Base-by-base conservation (phyloP, 805 yeast genomes). In the Myxozyma lipomycoides region DNA sequence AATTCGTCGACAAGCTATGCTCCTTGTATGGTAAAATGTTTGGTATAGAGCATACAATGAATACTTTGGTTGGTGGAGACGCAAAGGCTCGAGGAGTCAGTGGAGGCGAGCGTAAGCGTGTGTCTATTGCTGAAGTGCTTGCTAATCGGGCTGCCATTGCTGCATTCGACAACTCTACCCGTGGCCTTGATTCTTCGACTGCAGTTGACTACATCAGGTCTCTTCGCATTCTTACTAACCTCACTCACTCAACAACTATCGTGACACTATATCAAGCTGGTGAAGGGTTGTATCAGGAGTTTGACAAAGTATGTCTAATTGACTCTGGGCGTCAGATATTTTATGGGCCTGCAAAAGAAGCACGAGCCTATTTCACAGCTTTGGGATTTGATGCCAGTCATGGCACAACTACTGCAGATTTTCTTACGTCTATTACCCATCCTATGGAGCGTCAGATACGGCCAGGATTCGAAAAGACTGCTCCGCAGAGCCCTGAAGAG, bases 31-130 rank as follows among this genome's bases (percentile, higher is more conserved):
- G 5, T 73, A 75, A 48, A 80, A 75, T 78, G 37, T 77, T 74
- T 58, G 78, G 78, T 46, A 58, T 57, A 36, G 56, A 48, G 37
- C 84, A 82, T 64, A 79, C 83, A 10, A 73, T 76, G 54, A 72
- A 78, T 55, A 82, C 87, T 19, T 73, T 79, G 44, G 86, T 82
- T 46, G 86, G 86, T 64, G 76, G 78, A 59, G 86, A 82, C 64
- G 38, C 54, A 3, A 78, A 76, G 49, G 79, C 82, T 17, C 73
- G 85, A 66, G 86, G 86, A 67, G 79, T 82, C 41, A 80, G 85
- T 32, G 86, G 86, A 62, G 86, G 86, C 68, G 84, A 82, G 69
- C 70, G 86, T 60, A 82, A 82, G 68, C 78, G 86, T 70, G 85
- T 81, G 22, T 79, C 85, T 3, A 76, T 82, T 59, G 86, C 83